Conservation (phyloP, 2,329 filamentous ascomycete genomes). For the Calonectria multiphialidica region DNA sequence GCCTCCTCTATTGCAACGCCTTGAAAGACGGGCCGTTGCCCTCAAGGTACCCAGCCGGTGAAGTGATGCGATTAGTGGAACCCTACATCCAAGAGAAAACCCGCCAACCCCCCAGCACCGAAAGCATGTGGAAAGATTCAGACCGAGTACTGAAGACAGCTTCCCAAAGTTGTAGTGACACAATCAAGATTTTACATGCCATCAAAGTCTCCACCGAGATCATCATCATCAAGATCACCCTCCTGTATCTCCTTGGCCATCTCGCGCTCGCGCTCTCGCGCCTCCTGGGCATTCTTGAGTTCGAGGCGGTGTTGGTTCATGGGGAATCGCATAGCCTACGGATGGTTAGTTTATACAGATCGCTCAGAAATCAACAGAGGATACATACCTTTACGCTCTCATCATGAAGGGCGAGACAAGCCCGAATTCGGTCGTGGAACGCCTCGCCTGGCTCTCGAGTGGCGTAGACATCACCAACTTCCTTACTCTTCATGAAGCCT, state of each 20-base stretch:
- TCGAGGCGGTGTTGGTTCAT: slow-evolving; percentile 99
- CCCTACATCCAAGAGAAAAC: slow-evolving; percentile 30
- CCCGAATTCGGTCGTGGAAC: slow-evolving; percentile 96
- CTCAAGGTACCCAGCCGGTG: slow-evolving; percentile 26
- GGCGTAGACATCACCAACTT: slow-evolving; percentile 94
- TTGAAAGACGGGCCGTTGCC: slow-evolving; percentile 27
- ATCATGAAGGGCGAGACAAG: slow-evolving; percentile 91
- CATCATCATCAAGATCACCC: slow-evolving; percentile 95
- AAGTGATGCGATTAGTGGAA: slow-evolving; percentile 38
- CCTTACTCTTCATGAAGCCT: slow-evolving; percentile 99
- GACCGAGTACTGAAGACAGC: slow-evolving; percentile 19
- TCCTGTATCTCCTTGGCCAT: slow-evolving; percentile 99
- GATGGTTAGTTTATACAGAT: slow-evolving; percentile 30
- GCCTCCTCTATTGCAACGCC: slow-evolving; percentile 33
- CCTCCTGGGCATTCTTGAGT: slow-evolving; percentile 97
- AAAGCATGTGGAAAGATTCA: slow-evolving; percentile 23
- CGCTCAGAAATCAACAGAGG: neutral
- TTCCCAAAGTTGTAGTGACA: slow-evolving; percentile 30
- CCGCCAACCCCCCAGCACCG: slow-evolving; percentile 4
- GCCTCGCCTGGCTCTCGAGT: slow-evolving; percentile 96
- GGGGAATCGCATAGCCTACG: slow-evolving; percentile 94
- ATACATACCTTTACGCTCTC: slow-evolving; percentile 90
- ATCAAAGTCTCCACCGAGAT: slow-evolving; percentile 95
- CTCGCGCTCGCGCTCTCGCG: slow-evolving; percentile 95
- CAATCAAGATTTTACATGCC: slow-evolving; percentile 75